phyloP scores from a whole-genome alignment of 345 rosid species.

The thale cress (Arabidopsis thaliana) region TAIR10.1 NC_003076.8:22089501-22090000 shows the following conservation, averaged over 20 bases:
- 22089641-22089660: slow-evolving; percentile 14
- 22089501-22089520: slow-evolving; percentile 31
- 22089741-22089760: not conserved
- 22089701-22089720: slow-evolving; percentile 11
- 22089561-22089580: slow-evolving; percentile 42
- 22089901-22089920: not conserved
- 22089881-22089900: not conserved
- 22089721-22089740: slow-evolving; percentile 19
- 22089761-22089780: not conserved
- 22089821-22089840: not conserved
- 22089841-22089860: not conserved
- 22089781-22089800: not conserved
- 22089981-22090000: not conserved
- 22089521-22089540: slow-evolving; percentile 32
- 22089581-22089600: slow-evolving; percentile 39
- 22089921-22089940: not conserved
- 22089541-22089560: slow-evolving; percentile 31
- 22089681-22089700: not conserved
- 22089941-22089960: not conserved
- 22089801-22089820: not conserved
- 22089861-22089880: not conserved
- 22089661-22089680: slow-evolving; percentile 20
- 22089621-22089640: slow-evolving; percentile 29
- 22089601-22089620: slow-evolving; percentile 9
- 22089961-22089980: not conserved